Base-by-base conservation (phyloP, 345 rosid genomes). In the Xanthoceras sorbifolium region DNA sequence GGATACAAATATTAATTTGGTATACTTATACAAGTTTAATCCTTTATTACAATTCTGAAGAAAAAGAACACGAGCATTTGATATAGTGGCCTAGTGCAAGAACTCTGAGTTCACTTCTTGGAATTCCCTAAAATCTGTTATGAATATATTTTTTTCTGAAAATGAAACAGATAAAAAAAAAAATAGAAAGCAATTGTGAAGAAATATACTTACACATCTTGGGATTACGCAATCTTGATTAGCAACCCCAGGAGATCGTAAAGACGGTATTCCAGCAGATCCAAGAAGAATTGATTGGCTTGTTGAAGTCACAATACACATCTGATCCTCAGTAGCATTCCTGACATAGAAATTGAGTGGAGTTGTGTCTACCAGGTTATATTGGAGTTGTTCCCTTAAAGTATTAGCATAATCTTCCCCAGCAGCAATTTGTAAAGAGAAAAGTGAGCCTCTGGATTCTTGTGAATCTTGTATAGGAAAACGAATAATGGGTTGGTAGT, bases 191-290 rank as follows among this genome's bases (percentile, higher is more conserved):
- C 12, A n/a, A 22, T 57, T 57, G 46, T 5, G 55, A 28, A 3
- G 34, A 60, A 12, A 72, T 75, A 67, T 46, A 77, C 92, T 84
- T 87, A 89, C 95, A 76, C 82, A 70, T 76, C 36, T 76, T 23
- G 60, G 82, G 66, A 40, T 25, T 69, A 42, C 10, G 11, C 77
- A 62, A 74, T 86, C 86, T 80, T 80, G 63, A 72, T 79, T 50
- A 34, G 25, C 70, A 36, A 67, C 76, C 79, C 42, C 79, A 22
- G 48, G 64, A 75, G 74, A 54, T 64, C 42, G 61, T 73, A 69
- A 32, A 17, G 79, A 78, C 34, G 17, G 65, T 70, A 38, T 61
- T 71, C 29, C 78, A 76, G 75, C 63, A 42, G 74, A 64, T 78
- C 61, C 67, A 57, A 62, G 60, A 72, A 78, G 80, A 72, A 48